These are phyloP conservation scores for Hypsizygus ulmarius DNA, from an alignment of 1,284 basidiomycete species.

Conservation along the genomic window DNA sequence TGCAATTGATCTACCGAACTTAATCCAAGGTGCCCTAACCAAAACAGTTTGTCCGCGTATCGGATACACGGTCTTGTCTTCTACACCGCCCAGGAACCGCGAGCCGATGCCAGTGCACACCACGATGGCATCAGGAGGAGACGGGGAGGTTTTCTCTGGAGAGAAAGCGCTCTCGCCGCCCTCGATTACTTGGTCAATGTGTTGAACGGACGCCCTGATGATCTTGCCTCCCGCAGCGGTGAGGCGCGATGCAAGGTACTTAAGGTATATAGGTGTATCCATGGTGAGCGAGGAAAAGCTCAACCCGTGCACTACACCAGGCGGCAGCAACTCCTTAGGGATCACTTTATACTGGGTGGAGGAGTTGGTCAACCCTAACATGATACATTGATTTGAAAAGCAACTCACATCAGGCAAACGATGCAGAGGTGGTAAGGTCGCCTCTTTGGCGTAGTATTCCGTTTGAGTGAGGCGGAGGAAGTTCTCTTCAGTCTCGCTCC, in stretches of 20 bases:
- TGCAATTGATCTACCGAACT: constrained; percentile 50
- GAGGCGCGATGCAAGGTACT: constrained; percentile 66
- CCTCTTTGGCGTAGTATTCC: constrained; percentile 52
- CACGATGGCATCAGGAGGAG: constrained; percentile 50
- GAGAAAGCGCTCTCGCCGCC: constrained; percentile 48
- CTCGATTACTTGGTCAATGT: constrained; percentile 65
- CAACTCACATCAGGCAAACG: constrained; percentile 61
- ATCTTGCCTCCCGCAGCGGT: constrained; percentile 55
- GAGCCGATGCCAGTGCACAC: constrained; percentile 69
- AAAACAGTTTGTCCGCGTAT: constrained; percentile 23
- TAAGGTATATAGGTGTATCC: constrained; percentile 65
- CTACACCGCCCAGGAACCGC: constrained; percentile 30
- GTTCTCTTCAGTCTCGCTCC: constrained; percentile 48
- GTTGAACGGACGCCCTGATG: constrained; percentile 56
- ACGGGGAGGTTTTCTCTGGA: constrained; percentile 18
- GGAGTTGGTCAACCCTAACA: constrained; percentile 28
- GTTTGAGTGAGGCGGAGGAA: constrained; percentile 61
- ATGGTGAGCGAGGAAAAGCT: constrained; percentile 68
- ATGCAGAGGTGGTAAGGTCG: constrained; percentile 41
- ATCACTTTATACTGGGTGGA: constrained; percentile 52
- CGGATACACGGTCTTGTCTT: constrained; percentile 21
- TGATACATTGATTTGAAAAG: background rate
- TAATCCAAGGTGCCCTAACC: constrained; percentile 22
- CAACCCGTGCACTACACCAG: constrained; percentile 41
- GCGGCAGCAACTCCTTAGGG: constrained; percentile 38